A percentile compares a stretch with the other conserved stretches of the same genome.
These are phyloP conservation scores for Achaetomiella virescens DNA, from an alignment of 495 filamentous ascomycete species.

Conservation along the genomic window DNA sequence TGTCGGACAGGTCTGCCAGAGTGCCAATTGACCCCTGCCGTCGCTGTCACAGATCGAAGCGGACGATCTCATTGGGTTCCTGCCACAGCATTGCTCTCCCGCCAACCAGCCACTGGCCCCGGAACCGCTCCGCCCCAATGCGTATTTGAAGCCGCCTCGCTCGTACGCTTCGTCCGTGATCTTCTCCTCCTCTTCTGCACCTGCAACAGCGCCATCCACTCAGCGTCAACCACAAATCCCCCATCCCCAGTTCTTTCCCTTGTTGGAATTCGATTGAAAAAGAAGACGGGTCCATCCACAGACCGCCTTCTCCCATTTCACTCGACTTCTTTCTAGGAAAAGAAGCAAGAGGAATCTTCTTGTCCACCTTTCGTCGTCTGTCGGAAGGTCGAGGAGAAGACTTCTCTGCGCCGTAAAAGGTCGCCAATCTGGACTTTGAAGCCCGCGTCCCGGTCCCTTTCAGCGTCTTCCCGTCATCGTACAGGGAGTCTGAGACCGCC, in stretches of 20 bases:
- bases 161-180: conserved; percentile 20
- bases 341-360: conserved; percentile 83
- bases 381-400: conserved; percentile 92
- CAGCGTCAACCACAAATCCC: conserved; percentile 25
- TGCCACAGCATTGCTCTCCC: conserved; percentile 9
- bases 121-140: conserved; percentile 23
- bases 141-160: conserved; percentile 31
- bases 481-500: conserved; percentile 83
- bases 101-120: conserved; percentile 23
- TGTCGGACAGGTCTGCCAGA: conserved; percentile 7
- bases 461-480: conserved; percentile 99
- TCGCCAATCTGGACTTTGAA: conserved; percentile 99
- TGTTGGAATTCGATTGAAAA: conserved; percentile 27
- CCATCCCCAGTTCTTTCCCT: conserved; percentile 12
- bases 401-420: conserved; percentile 55
- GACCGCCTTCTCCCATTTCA: conserved; percentile 33
- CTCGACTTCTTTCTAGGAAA: conserved; percentile 47
- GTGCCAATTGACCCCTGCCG: conserved; percentile 20
- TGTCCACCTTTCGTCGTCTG: conserved; percentile 81
- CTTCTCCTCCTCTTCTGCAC: conserved; percentile 19
- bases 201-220: conserved; percentile 17
- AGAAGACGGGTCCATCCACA: conserved; percentile 32
- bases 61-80: conserved; percentile 25
- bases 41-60: conserved; percentile 17
- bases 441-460: conserved; percentile 97